Percentiles rank a stretch among this genome's conserved stretches.
Evolutionary conservation across 345 rosid species (phyloP).

Genomic region (Psidium friedrichsthalianum): DNA sequence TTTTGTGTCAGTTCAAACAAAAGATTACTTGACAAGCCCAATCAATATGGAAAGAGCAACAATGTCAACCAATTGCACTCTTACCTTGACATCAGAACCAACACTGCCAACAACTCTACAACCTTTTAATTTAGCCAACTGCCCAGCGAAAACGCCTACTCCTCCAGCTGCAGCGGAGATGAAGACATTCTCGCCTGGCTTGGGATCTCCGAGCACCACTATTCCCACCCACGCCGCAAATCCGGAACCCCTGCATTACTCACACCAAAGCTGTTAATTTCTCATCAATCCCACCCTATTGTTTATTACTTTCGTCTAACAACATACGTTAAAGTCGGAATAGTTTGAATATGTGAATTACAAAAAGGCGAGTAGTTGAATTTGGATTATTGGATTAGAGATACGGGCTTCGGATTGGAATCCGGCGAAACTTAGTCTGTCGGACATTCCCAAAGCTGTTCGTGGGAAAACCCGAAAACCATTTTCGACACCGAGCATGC

Average conservation of each 20-base stretch:
- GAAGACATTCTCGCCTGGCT: constrained; percentile 19
- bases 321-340: background rate
- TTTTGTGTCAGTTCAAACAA: background rate
- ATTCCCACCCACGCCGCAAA: constrained; percentile 36
- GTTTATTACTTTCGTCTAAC: background rate
- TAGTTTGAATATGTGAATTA: background rate
- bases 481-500: background rate
- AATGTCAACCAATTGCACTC: background rate
- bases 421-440: background rate
- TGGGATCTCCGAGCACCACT: constrained; percentile 17
- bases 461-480: background rate
- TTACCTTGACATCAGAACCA: constrained; percentile 29
- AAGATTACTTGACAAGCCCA: background rate
- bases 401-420: background rate
- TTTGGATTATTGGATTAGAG: background rate
- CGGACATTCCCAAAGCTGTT: background rate
- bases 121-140: constrained; percentile 31
- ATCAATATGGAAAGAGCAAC: background rate
- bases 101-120: constrained; percentile 30
- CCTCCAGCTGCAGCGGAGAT: constrained; percentile 41
- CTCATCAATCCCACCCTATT: background rate
- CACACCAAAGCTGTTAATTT: background rate
- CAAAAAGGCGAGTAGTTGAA: background rate
- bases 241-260: constrained; percentile 15
- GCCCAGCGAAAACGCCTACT: constrained; percentile 30